Percentiles rank a stretch among this genome's conserved stretches.
These are phyloP conservation scores for Penicillium sp. DNA, from an alignment of 2,329 filamentous ascomycete species.

Conservation along the genomic window DNA sequence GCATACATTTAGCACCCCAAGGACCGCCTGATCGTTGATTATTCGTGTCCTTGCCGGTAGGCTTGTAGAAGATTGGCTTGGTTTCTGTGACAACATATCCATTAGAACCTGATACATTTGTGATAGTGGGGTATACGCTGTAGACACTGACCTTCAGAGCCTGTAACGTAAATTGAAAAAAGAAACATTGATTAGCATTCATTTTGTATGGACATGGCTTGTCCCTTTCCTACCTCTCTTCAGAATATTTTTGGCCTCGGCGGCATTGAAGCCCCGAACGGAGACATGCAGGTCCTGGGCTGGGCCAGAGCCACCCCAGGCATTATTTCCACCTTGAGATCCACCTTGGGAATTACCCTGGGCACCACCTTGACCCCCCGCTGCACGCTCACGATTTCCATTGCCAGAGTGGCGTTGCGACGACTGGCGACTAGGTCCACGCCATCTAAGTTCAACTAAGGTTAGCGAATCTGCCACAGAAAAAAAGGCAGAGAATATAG, in stretches of 20 bases:
- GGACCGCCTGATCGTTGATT: constrained; percentile 39
- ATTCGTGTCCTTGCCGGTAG: constrained; percentile 36
- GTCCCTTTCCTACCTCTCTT: constrained; percentile 37
- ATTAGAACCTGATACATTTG: constrained; percentile 1
- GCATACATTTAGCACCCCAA: constrained; percentile 48
- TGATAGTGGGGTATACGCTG: background rate
- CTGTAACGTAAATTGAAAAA: constrained; percentile 17
- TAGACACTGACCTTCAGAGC: constrained; percentile 29
- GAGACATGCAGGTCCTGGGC: constrained; percentile 42
- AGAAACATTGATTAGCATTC: background rate
- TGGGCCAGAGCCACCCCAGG: constrained; percentile 30
- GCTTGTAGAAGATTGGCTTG: constrained; percentile 41
- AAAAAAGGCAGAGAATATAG: constrained; percentile 1
- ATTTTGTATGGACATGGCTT: background rate
- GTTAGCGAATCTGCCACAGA: constrained; percentile 10
- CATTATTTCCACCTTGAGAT: constrained; percentile 31
- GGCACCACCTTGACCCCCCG: constrained; percentile 30
- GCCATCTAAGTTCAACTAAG: constrained; percentile 35
- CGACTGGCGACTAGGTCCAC: constrained; percentile 40
- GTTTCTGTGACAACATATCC: constrained; percentile 26
- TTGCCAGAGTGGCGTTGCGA: constrained; percentile 38
- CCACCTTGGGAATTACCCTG: constrained; percentile 30
- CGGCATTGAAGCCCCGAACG: constrained; percentile 46
- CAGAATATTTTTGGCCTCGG: constrained; percentile 42
- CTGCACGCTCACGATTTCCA: constrained; percentile 21